These are phyloP conservation scores for Fusarium sp. DNA, from an alignment of 2,329 filamentous ascomycete species.

Conservation along the genomic window DNA sequence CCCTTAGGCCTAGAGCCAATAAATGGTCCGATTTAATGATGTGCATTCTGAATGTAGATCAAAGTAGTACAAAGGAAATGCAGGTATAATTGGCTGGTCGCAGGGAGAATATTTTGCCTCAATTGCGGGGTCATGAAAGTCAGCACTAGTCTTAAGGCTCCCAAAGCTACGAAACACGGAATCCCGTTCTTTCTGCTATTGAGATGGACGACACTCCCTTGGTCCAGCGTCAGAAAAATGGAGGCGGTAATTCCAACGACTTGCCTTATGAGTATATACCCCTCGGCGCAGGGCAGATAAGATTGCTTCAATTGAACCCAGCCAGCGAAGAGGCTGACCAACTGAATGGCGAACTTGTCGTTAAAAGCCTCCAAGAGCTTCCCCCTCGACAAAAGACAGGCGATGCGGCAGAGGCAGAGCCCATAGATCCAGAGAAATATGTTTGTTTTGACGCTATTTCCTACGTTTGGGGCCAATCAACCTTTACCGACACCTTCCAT, in stretches of 20 bases:
- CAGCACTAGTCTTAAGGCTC: accelerated
- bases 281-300: neutral
- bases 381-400: neutral
- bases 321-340: neutral
- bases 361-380: neutral
- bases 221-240: accelerated
- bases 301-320: neutral
- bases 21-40: too few species aligned
- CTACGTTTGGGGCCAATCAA: slow-evolving; percentile 17
- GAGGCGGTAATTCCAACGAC: accelerated
- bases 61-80: too few species aligned
- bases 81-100: neutral
- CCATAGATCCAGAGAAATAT: neutral
- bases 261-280: neutral
- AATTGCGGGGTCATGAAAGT: neutral
- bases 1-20: neutral
- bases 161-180: too few species aligned
- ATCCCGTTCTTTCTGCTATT: neutral
- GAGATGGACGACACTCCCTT: accelerated
- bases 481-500: neutral
- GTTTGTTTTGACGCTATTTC: slow-evolving; percentile 14
- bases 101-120: neutral
- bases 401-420: neutral
- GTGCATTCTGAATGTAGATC: neutral
- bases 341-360: neutral